Conservation (phyloP, 768 basidiomycete species). For the Boletus coccyginus region DNA sequence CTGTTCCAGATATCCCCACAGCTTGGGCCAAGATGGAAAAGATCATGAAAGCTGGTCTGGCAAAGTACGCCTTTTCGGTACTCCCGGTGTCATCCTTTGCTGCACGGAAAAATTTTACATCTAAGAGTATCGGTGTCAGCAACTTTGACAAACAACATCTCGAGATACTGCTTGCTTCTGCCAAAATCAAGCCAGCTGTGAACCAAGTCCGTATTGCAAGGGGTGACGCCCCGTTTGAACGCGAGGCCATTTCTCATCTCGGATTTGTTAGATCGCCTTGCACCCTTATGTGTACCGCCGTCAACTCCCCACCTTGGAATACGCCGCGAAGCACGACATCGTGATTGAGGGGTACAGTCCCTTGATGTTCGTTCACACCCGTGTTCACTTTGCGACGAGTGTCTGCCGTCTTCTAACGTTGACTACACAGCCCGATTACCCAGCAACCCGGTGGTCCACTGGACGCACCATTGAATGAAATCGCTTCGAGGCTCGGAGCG, state of each 20-base stretch:
- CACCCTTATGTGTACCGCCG: constrained; percentile 67
- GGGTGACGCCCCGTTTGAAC: background rate
- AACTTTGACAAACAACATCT: constrained; percentile 62
- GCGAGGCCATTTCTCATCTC: background rate
- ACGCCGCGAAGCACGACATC: constrained; percentile 54
- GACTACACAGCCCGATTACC: constrained; percentile 55
- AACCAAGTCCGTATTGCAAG: constrained; percentile 55
- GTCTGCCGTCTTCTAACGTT: background rate
- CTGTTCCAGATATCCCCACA: constrained; percentile 56
- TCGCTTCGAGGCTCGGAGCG: constrained; percentile 49
- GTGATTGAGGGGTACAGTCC: constrained; percentile 71
- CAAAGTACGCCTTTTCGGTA: constrained; percentile 42
- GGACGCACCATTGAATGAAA: constrained; percentile 53
- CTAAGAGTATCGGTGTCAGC: constrained; percentile 70
- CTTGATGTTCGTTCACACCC: constrained; percentile 46
- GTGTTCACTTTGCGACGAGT: background rate
- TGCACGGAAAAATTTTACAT: background rate
- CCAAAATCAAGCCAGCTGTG: constrained; percentile 61
- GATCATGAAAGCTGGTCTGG: constrained; percentile 56
- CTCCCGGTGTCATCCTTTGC: background rate
- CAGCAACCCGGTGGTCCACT: constrained; percentile 61
- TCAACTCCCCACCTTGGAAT: constrained; percentile 57
- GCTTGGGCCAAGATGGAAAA: constrained; percentile 66
- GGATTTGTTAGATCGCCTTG: constrained; percentile 51
- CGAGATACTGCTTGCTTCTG: constrained; percentile 51